phyloP scores from a whole-genome alignment of 2,329 filamentous ascomycete species.

The Aplosporella prunicola region DNA sequence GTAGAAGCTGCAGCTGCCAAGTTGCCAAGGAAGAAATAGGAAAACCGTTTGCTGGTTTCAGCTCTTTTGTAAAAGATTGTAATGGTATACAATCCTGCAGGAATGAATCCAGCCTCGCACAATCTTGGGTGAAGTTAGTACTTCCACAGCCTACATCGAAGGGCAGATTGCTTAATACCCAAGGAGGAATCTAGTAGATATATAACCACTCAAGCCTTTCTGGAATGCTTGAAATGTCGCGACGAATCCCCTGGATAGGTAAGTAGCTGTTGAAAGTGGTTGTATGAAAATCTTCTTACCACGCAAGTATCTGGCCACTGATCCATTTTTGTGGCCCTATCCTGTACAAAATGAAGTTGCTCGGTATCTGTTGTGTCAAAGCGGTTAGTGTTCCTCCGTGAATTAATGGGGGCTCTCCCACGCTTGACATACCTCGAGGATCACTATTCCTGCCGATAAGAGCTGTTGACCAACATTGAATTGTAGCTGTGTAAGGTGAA shows the following conservation, averaged over 20 bases:
- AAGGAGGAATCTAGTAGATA: slow-evolving; percentile 43
- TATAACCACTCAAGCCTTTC: slow-evolving; percentile 37
- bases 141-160: too few relatives aligned
- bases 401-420: too few relatives aligned
- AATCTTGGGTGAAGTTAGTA: slow-evolving; percentile 17
- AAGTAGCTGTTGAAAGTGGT: neutral
- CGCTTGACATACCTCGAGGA: slow-evolving; percentile 28
- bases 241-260: slow-evolving; percentile 32
- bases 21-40: slow-evolving; percentile 49
- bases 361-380: too few relatives aligned
- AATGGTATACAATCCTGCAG: slow-evolving; percentile 42
- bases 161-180: slow-evolving; percentile 19
- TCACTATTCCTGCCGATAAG: slow-evolving; percentile 42
- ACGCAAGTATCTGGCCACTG: slow-evolving; percentile 44
- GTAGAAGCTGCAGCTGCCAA: slow-evolving; percentile 38
- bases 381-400: too few relatives aligned
- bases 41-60: slow-evolving; percentile 45
- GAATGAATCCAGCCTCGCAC: slow-evolving; percentile 48
- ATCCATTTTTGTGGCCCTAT: slow-evolving; percentile 47
- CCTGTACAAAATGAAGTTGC: slow-evolving; percentile 44
- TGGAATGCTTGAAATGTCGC: slow-evolving; percentile 48
- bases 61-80: slow-evolving; percentile 47
- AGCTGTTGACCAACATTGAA: slow-evolving; percentile 48
- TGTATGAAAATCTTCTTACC: slow-evolving; percentile 16
- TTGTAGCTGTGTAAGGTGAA: slow-evolving; percentile 43